These are phyloP conservation scores for Ophiosphaerella narmari DNA, from an alignment of 2,329 filamentous ascomycete species.

Conservation along the genomic window DNA sequence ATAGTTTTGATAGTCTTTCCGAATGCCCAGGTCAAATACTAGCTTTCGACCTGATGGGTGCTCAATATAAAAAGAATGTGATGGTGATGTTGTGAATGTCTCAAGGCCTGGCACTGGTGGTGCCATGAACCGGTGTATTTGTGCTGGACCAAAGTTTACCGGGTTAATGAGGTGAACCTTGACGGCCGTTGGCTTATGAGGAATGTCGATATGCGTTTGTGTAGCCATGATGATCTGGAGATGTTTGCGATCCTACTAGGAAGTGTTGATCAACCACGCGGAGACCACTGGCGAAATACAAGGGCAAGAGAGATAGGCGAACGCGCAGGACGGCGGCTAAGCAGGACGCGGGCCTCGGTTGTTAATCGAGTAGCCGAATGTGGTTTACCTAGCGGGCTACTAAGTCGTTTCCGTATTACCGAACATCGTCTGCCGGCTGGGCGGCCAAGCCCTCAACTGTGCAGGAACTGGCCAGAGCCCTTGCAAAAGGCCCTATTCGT, in stretches of 20 bases:
- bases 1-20: constrained; percentile 52
- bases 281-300: too few species aligned
- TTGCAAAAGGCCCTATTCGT: too few species aligned
- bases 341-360: too few species aligned
- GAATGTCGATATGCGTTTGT: constrained; percentile 7
- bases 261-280: not conserved
- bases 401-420: too few species aligned
- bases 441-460: too few species aligned
- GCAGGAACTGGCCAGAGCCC: too few species aligned
- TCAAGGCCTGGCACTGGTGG: constrained; percentile 23
- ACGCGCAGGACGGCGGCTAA: too few species aligned
- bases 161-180: constrained; percentile 43
- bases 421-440: not conserved
- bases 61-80: constrained; percentile 53
- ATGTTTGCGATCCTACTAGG: not conserved
- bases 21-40: constrained; percentile 55
- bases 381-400: not conserved
- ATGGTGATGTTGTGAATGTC: constrained; percentile 42
- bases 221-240: constrained; percentile 2
- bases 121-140: constrained; percentile 38
- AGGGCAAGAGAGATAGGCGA: too few species aligned
- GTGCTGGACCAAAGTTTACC: constrained; percentile 31
- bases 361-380: not conserved
- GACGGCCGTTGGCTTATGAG: constrained; percentile 9
- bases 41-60: constrained; percentile 50